These are phyloP conservation scores for Pholiota conissans DNA, from an alignment of 768 basidiomycete species.

Conservation along the genomic window DNA sequence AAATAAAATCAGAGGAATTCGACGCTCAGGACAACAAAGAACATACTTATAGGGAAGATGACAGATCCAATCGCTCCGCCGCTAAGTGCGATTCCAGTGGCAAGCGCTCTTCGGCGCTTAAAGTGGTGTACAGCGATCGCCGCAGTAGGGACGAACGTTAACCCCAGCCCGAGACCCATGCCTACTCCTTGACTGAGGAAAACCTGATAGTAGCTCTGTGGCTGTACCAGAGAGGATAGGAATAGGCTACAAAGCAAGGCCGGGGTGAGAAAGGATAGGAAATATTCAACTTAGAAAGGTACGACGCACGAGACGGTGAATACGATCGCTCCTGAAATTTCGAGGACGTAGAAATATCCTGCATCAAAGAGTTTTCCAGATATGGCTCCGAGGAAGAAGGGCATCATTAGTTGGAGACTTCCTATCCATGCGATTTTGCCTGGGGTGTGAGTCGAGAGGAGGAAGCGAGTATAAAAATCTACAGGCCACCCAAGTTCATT, in stretches of 20 bases:
- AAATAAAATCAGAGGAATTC: too few species aligned
- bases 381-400: constrained; percentile 36
- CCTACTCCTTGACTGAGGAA: constrained; percentile 54
- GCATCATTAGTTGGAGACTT: constrained; percentile 44
- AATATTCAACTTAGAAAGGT: too few species aligned
- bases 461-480: constrained; percentile 44
- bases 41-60: constrained; percentile 32
- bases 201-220: constrained; percentile 44
- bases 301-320: constrained; percentile 22
- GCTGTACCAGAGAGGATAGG: constrained; percentile 38
- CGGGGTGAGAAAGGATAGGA: too few species aligned
- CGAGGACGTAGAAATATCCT: constrained; percentile 38
- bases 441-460: constrained; percentile 32
- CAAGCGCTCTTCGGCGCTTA: constrained; percentile 33
- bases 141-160: constrained; percentile 45
- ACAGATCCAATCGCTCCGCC: constrained; percentile 38
- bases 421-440: constrained; percentile 52
- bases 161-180: constrained; percentile 43
- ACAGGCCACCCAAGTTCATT: too few species aligned
- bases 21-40: too few species aligned
- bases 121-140: constrained; percentile 43
- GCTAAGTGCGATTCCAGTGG: constrained; percentile 33
- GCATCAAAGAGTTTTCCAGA: constrained; percentile 43
- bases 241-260: constrained; percentile 29
- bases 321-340: constrained; percentile 19